Base-by-base conservation (phyloP, 345 rosid species). In the Aquilaria yunnanensis region DNA sequence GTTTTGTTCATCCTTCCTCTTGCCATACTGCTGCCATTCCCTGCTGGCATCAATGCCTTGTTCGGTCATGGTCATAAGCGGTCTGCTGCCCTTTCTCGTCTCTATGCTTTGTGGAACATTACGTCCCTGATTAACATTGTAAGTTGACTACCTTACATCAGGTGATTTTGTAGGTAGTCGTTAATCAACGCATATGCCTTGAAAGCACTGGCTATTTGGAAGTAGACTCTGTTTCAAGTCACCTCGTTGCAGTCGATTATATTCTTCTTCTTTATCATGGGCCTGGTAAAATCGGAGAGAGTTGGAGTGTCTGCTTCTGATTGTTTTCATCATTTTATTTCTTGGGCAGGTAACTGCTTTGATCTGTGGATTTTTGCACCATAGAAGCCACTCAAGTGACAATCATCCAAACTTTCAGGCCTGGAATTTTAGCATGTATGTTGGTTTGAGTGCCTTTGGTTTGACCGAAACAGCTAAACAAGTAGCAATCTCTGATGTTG, bases 361-460 rank as follows among this genome's bases (percentile, higher is more conserved):
- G 32, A 31, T 85, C 37, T 83, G 92, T 65, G 96, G 98, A 66
- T 85, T 83, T 78, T 57, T 87, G 70, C 92, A 92, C 62, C 87
- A 83, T 67, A 83, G 73, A 77, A 72, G 65, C 61, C 83, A 73
- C 61, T 73, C 90, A 4, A 81, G 81, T 54, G 85, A 80, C 76
- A 87, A 76, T 74, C 84, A 83, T 59, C 59, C 57, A 2, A 82
- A 73, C 83, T 81, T 89, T 75, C 91, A 82, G 74, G 83, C 96
- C 69, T 92, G 96, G 98, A 92, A 85, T 87, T 87, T 87, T 75
- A 85, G 93, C 81, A 78, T 89, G 96, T 89, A 72, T 80, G 96
- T 46, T 67, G 2, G 33, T n/a, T 47, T 37, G 5, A 37, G 43
- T 37, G 43, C 43, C 43, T 37, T 37, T 37, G 7, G 7, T 37